These are phyloP conservation scores for Thielaviopsis populi DNA, from an alignment of 2,329 filamentous ascomycete genomes.

Conservation along the genomic window DNA sequence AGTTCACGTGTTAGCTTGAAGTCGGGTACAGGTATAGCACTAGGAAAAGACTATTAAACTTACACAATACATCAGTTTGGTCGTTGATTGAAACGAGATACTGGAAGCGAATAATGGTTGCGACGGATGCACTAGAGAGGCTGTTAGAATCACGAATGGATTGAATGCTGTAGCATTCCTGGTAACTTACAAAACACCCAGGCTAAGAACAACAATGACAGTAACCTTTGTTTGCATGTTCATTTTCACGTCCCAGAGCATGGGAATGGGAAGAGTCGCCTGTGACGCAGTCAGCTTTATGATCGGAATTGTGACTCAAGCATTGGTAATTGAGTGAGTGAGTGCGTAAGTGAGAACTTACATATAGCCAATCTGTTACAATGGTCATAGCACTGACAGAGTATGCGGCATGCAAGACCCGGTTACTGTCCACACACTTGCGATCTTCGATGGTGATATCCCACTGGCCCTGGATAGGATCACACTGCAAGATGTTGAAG, in stretches of 20 bases:
- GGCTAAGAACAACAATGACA: conserved; percentile 33
- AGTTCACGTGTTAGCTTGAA: not conserved
- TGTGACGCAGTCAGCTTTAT: conserved; percentile 17
- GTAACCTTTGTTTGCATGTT: conserved; percentile 36
- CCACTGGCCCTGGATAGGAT: conserved; percentile 37
- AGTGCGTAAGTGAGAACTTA: conserved; percentile 21
- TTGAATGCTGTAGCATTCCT: not conserved
- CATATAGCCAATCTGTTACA: conserved; percentile 39
- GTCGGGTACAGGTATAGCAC: not conserved
- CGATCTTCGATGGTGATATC: conserved; percentile 32
- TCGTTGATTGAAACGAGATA: conserved; percentile 33
- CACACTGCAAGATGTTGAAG: conserved; percentile 39
- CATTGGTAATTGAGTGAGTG: not conserved
- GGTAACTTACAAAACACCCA: conserved; percentile 35
- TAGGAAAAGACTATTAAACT: conserved; percentile 17
- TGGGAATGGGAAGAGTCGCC: conserved; percentile 38
- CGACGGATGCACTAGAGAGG: conserved; percentile 33
- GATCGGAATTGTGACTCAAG: not conserved
- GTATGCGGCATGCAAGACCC: conserved; percentile 35
- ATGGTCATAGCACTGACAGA: conserved; percentile 38
- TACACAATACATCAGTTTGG: conserved; percentile 35
- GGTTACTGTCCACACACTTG: conserved; percentile 29
- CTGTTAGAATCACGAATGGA: not conserved
- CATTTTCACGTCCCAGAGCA: conserved; percentile 42
- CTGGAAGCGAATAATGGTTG: conserved; percentile 37